Percentiles rank a stretch among this genome's conserved stretches.
These are phyloP conservation scores for Termitomyces sp. DNA, from an alignment of 768 basidiomycete genomes.

Conservation along the genomic window DNA sequence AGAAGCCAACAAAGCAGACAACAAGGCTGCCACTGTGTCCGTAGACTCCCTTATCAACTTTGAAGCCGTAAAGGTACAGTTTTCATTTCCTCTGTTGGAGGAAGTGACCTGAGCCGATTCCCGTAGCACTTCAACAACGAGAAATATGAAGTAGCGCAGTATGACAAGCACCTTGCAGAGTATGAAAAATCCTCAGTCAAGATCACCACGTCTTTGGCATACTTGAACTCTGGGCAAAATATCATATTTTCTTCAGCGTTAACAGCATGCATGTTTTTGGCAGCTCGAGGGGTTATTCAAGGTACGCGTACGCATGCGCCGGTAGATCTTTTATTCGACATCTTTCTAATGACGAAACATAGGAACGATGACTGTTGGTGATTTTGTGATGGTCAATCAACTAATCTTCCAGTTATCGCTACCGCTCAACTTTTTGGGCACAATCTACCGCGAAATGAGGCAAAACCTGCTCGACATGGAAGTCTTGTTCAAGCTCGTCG, in stretches of 20 bases:
- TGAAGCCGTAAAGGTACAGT: slow-evolving; percentile 90
- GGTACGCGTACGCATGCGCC: too few species aligned
- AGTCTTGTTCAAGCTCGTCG: slow-evolving; percentile 84
- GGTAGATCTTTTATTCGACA: not conserved
- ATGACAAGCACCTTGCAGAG: slow-evolving; percentile 80
- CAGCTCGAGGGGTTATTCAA: slow-evolving; percentile 90
- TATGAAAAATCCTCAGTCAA: slow-evolving; percentile 94
- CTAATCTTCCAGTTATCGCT: slow-evolving; percentile 96
- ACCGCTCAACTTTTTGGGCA: slow-evolving; percentile 95
- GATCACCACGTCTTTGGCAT: slow-evolving; percentile 91
- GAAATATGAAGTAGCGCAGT: slow-evolving; percentile 83
- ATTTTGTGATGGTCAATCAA: slow-evolving; percentile 99
- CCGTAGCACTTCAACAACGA: slow-evolving; percentile 96
- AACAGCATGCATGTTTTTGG: slow-evolving; percentile 94
- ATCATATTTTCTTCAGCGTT: slow-evolving; percentile 93
- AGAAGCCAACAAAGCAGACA: slow-evolving; percentile 94
- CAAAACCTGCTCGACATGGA: slow-evolving; percentile 99
- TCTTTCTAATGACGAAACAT: not conserved
- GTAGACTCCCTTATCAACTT: slow-evolving; percentile 98
- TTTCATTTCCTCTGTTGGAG: not conserved
- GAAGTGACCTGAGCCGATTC: not conserved
- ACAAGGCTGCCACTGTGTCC: slow-evolving; percentile 89
- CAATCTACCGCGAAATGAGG: slow-evolving; percentile 94
- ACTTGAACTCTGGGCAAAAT: slow-evolving; percentile 95
- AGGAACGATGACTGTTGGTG: slow-evolving; percentile 98